Evolutionary conservation across 352 stramenopile genomes (phyloP), one percentile per base, ranked within the genome.

Genomic region (Phytophthora foliorum): DNA sequence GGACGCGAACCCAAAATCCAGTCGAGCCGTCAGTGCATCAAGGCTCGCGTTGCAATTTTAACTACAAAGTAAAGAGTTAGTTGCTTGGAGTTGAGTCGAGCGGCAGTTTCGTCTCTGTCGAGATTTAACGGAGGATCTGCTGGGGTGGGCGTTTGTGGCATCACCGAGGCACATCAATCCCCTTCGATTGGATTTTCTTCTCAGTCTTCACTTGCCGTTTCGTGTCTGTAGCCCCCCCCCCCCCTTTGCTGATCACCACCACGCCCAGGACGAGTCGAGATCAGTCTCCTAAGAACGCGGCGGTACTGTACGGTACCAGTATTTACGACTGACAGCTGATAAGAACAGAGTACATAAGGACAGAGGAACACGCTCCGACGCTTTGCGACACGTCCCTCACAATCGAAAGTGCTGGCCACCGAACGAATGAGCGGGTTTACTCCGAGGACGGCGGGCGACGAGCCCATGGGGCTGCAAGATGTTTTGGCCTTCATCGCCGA

Each of bases 401-500:
- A 65, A 72, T 41, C 29, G 11, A 64, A 75, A 63, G 49, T 64
- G 29, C 67, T 24, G 45, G 52, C 10, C 13, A 19, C 14, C n/a
- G 31, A 44, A 48, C 29, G 11, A 11, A 75, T 71, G 67, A 75
- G 54, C 19, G 67, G 49, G 22, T 48, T 71, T 3, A 71, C 67
- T 9, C 67, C 61, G 4, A 70, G 24, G 8, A 34, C 41, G 14
- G 36, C 57, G 22, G 61, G 61, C n/a, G 54, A 52, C 13, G 63
- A 76, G 3, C 36, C 53, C 14, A 51, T 44, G 38, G 68, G 63
- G 3, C 57, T 76, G 25, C 63, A 72, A 60, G 68, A 76, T 46
- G 68, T 76, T 1, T 31, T 76, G n/a, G 68, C 62, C 10, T 76
- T 76, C 36, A 72, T 76, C 44, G 57, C 56, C 13, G 68, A 76